Base-by-base conservation (phyloP, 257 asterid genomes). In the Lithospermum erythrorhizon region DNA sequence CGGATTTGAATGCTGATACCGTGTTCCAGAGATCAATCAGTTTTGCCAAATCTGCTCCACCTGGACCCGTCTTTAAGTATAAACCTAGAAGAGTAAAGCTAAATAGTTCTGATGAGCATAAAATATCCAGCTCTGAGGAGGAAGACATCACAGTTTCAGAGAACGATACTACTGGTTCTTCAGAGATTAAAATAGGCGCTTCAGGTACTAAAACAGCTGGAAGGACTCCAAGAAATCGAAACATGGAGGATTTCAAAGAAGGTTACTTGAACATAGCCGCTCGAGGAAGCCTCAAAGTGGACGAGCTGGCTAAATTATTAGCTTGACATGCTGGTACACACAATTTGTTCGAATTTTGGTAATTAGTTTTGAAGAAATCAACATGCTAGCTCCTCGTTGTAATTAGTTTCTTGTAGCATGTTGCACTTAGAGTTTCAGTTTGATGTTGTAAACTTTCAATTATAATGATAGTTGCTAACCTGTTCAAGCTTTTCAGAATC, bases 301-400 rank as follows among this genome's bases (percentile, higher is more conserved):
- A 91, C 70, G 95, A 91, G 75, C 95, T 86, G 61, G 96, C 98
- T 21, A 88, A 86, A 64, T 78, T 91, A 60, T 84, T 89, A 55
- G 70, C 79, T 55, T 85, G 68, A 72, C 57, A 66, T 64, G 55
- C 57, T 58, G 6, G n/a, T 68, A 18, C 21, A 48, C 64, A 22
- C 49, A 53, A 62, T 21, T 59, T 5, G 27, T 25, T 19, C 18
- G 27, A 53, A 53, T 21, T 35, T 23, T 61, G 19, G 17, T 23
- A 21, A 9, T 23, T 21, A 27, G 57, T 3, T 66, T 10, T 17
- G 3, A 11, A 45, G 25, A 14, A 25, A 19, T 27, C 22, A 27
- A 47, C 56, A 47, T 53, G 25, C 52, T 24, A 47, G 35, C 25
- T 57, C 19, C 4, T 53, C 6, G 18, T 27, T 23, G 27, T 58